These are phyloP conservation scores for Boletus calvinii DNA, from an alignment of 1,284 basidiomycete species.

Conservation along the genomic window DNA sequence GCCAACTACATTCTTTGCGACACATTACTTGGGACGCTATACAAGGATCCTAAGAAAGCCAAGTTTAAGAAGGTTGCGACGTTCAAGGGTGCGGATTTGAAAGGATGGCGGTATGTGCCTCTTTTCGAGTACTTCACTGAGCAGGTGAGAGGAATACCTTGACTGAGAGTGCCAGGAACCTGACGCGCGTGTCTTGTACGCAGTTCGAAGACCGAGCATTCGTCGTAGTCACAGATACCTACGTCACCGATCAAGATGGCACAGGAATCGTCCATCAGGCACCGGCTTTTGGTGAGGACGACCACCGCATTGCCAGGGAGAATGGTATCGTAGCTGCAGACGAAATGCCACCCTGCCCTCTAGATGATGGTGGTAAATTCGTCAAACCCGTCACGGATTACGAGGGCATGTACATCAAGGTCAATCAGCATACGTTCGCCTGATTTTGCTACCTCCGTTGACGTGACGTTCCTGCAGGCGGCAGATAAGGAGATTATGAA, in stretches of 20 bases:
- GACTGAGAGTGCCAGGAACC: neutral
- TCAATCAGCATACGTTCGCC: conserved; percentile 27
- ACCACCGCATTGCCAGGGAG: conserved; percentile 90
- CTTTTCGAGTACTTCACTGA: conserved; percentile 97
- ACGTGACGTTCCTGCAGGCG: conserved; percentile 45
- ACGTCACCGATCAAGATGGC: conserved; percentile 92
- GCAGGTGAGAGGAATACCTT: conserved; percentile 50
- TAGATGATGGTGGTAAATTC: conserved; percentile 89
- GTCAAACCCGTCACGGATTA: conserved; percentile 91
- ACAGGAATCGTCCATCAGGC: conserved; percentile 99
- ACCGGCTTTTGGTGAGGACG: conserved; percentile 98
- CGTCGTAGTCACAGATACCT: conserved; percentile 86
- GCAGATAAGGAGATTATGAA: conserved; percentile 97
- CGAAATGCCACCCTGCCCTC: conserved; percentile 94
- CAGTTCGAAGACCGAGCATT: conserved; percentile 93
- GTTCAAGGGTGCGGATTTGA: conserved; percentile 90
- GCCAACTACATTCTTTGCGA: conserved; percentile 95
- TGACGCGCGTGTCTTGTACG: neutral
- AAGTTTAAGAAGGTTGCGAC: conserved; percentile 91
- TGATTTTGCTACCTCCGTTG: neutral
- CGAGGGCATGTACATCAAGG: conserved; percentile 90
- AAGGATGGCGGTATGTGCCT: conserved; percentile 95
- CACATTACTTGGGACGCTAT: conserved; percentile 83
- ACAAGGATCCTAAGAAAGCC: conserved; percentile 98
- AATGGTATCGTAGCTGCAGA: conserved; percentile 82